Evolutionary conservation across 441 rosid genomes (phyloP).

Genomic region (Adansonia grandidieri): DNA sequence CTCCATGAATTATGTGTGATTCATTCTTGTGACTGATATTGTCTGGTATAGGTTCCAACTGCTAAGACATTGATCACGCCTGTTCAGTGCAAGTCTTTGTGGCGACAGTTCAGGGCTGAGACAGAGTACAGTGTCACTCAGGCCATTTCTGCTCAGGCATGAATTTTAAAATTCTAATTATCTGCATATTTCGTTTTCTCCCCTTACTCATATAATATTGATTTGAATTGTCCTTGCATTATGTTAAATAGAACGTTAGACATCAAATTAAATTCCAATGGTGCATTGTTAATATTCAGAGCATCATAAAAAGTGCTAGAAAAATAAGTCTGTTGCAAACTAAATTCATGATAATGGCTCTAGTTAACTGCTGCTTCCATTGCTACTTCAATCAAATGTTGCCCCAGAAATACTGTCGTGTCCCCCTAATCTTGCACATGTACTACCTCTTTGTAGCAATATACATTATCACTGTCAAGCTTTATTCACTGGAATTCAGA

Average conservation of each 20-base stretch:
- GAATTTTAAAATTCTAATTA: conserved; percentile 21
- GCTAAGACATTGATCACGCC: conserved; percentile 91
- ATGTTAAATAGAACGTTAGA: not conserved
- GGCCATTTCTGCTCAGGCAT: conserved; percentile 97
- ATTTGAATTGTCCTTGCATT: conserved; percentile 13
- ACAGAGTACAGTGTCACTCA: conserved; percentile 92
- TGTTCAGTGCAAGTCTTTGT: conserved; percentile 92
- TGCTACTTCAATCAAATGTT: not conserved
- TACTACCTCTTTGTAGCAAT: not conserved
- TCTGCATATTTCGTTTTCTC: not conserved
- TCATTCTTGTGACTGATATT: not conserved
- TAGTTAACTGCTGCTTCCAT: not conserved
- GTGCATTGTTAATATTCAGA: not conserved
- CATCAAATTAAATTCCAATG: not conserved
- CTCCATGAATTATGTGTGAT: not conserved
- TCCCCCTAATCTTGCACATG: not conserved
- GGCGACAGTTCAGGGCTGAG: conserved; percentile 96
- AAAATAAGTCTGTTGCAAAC: not conserved
- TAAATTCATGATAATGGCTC: not conserved
- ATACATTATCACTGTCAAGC: not conserved
- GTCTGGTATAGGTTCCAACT: conserved; percentile 59
- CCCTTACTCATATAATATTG: not conserved
- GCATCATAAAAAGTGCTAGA: not conserved
- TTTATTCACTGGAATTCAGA: not conserved
- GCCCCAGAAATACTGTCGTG: conserved; percentile 8